phyloP scores from a whole-genome alignment of 2,329 filamentous ascomycete genomes.

The Fusarium mangiferae region DNA sequence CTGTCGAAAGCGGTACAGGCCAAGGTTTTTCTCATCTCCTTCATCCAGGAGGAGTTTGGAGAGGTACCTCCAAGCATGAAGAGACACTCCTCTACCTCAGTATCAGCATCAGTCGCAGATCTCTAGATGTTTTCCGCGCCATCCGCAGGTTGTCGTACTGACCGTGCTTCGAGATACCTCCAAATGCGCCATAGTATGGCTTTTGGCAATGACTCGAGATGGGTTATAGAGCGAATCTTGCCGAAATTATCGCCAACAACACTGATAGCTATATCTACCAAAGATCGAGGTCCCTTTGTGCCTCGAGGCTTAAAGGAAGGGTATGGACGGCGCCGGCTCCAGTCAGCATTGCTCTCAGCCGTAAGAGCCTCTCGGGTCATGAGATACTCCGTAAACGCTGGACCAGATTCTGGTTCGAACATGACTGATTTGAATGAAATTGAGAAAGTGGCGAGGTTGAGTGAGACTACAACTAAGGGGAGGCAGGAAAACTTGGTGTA shows the following conservation, averaged over 20 bases:
- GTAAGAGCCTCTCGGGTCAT: slow-evolving; percentile 43
- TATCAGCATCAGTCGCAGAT: not conserved
- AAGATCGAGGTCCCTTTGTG: slow-evolving; percentile 49
- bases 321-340: slow-evolving; percentile 49
- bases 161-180: slow-evolving; percentile 55
- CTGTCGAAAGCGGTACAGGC: slow-evolving; percentile 52
- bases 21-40: slow-evolving; percentile 49
- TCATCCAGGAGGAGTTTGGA: slow-evolving; percentile 48
- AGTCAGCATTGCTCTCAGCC: slow-evolving; percentile 45
- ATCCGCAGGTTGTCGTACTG: slow-evolving; percentile 20
- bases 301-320: slow-evolving; percentile 42
- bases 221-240: slow-evolving; percentile 45
- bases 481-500: not conserved
- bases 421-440: slow-evolving; percentile 33
- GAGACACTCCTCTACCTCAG: slow-evolving; percentile 47
- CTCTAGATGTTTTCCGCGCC: not conserved
- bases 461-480: not conserved
- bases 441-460: not conserved
- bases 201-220: slow-evolving; percentile 50
- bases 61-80: slow-evolving; percentile 55
- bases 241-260: slow-evolving; percentile 53
- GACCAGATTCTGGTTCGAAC: slow-evolving; percentile 50
- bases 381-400: slow-evolving; percentile 53
- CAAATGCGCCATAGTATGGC: slow-evolving; percentile 52
- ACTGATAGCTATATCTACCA: slow-evolving; percentile 53